These are phyloP conservation scores for Ophiosphaerella korrae DNA, from an alignment of 2,329 filamentous ascomycete genomes.

Conservation along the genomic window DNA sequence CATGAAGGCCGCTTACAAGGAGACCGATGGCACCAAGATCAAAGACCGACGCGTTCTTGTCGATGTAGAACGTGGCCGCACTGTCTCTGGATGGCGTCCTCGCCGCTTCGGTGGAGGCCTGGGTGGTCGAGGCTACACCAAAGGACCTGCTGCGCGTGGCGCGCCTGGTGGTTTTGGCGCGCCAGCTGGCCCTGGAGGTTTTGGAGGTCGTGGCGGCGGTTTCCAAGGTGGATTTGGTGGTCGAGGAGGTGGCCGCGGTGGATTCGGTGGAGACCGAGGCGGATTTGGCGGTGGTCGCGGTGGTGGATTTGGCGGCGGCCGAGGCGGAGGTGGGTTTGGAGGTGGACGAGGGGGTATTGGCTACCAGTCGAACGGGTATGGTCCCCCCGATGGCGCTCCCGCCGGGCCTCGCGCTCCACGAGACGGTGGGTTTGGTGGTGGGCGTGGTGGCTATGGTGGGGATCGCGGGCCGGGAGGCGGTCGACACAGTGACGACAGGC, in stretches of 20 bases:
- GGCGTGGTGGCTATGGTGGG: slow-evolving; percentile 31
- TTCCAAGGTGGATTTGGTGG: slow-evolving; percentile 55
- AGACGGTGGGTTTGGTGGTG: slow-evolving; percentile 47
- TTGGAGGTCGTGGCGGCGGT: slow-evolving; percentile 59
- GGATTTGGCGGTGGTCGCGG: slow-evolving; percentile 39
- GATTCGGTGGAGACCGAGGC: slow-evolving; percentile 55
- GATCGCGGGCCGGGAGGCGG: slow-evolving; percentile 32
- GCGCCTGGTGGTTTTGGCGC: slow-evolving; percentile 67
- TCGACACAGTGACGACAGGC: slow-evolving; percentile 18
- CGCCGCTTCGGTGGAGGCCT: slow-evolving; percentile 89
- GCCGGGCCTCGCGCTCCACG: slow-evolving; percentile 53
- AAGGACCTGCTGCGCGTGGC: slow-evolving; percentile 72
- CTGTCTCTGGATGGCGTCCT: slow-evolving; percentile 91
- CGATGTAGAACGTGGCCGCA: slow-evolving; percentile 94
- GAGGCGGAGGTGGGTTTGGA: slow-evolving; percentile 30
- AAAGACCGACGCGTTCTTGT: slow-evolving; percentile 91
- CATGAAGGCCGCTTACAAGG: slow-evolving; percentile 97
- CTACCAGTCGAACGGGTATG: slow-evolving; percentile 50
- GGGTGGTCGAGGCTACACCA: slow-evolving; percentile 91
- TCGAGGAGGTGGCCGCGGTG: slow-evolving; percentile 57
- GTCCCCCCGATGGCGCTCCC: slow-evolving; percentile 54
- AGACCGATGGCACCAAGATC: slow-evolving; percentile 86
- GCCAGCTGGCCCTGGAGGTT: slow-evolving; percentile 58
- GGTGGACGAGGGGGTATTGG: slow-evolving; percentile 55
- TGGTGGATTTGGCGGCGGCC: slow-evolving; percentile 57